phyloP scores from a whole-genome alignment of 164 flowering plant species.

The Santalum album region DNA sequence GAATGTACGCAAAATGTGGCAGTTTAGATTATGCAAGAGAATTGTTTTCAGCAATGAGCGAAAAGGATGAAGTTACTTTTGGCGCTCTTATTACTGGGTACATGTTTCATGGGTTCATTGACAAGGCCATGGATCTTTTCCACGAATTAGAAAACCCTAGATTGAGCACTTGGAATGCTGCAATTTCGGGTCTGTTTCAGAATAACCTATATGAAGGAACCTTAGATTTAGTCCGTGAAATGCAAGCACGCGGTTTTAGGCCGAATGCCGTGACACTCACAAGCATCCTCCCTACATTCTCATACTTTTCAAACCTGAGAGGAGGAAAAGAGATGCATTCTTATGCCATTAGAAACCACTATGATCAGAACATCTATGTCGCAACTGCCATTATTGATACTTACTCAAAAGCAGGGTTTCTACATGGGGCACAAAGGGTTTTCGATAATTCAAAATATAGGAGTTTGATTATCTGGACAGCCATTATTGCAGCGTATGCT shows the following conservation, averaged over 20 bases:
- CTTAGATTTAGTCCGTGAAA: constrained; percentile 33
- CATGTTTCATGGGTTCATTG: constrained; percentile 65
- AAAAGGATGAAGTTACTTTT: constrained; percentile 61
- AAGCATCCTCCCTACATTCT: constrained; percentile 59
- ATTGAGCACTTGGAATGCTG: constrained; percentile 71
- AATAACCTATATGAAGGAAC: constrained; percentile 36
- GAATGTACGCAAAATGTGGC: constrained; percentile 73
- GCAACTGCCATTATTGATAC: constrained; percentile 62
- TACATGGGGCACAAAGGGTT: constrained; percentile 41
- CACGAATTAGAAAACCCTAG: constrained; percentile 31
- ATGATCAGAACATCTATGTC: constrained; percentile 39
- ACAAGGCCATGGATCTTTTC: constrained; percentile 56
- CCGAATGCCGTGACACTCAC: constrained; percentile 66
- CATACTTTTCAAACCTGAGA: constrained; percentile 43
- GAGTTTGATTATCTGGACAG: constrained; percentile 73
- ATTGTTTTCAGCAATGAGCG: constrained; percentile 50
- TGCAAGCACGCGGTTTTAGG: constrained; percentile 45
- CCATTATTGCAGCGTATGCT: constrained; percentile 71
- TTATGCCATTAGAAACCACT: constrained; percentile 47
- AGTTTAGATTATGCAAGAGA: constrained; percentile 65
- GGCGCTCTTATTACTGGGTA: constrained; percentile 59
- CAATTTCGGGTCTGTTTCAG: constrained; percentile 71
- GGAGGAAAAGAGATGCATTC: constrained; percentile 61
- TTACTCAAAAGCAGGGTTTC: constrained; percentile 67
- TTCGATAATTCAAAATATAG: constrained; percentile 35